Conservation (phyloP, 2,329 filamentous ascomycete genomes). For the Pseudocercospora eumusae region DNA sequence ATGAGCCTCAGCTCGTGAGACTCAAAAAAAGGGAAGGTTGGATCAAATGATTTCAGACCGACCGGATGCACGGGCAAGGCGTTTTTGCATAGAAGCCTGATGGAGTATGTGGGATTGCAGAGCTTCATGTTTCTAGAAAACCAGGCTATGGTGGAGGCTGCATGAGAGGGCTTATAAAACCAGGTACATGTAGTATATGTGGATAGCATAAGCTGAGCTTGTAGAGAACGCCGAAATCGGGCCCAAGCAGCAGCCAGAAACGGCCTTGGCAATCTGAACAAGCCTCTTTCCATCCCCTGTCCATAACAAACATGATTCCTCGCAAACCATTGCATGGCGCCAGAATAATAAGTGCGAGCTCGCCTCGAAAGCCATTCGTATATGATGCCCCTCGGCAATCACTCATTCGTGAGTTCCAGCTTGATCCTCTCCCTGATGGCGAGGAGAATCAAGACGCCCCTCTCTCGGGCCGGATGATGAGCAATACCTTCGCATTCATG, state of each 20-base stretch:
- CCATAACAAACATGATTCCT: background rate
- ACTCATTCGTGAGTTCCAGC: background rate
- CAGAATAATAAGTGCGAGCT: background rate
- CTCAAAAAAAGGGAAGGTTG: background rate
- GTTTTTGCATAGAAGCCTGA: background rate
- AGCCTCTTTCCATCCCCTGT: background rate
- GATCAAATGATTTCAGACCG: background rate
- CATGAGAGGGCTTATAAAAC: background rate
- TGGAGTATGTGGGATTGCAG: background rate
- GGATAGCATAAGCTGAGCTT: background rate
- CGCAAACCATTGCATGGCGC: background rate
- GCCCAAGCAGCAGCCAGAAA: background rate
- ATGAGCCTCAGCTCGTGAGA: background rate
- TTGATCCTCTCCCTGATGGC: background rate
- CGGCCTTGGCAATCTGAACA: background rate
- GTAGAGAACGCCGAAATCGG: background rate
- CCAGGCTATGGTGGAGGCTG: background rate
- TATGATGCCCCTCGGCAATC: background rate
- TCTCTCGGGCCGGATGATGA: slow-evolving; percentile 2
- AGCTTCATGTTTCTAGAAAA: background rate
- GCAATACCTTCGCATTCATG: background rate
- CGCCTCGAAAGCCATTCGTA: background rate
- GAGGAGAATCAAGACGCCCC: background rate
- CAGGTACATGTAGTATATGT: background rate
- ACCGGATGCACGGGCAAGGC: background rate